These are phyloP conservation scores for Agarophyton chilense DNA, from an alignment of 23 red algal genomes.

Conservation along the genomic window DNA sequence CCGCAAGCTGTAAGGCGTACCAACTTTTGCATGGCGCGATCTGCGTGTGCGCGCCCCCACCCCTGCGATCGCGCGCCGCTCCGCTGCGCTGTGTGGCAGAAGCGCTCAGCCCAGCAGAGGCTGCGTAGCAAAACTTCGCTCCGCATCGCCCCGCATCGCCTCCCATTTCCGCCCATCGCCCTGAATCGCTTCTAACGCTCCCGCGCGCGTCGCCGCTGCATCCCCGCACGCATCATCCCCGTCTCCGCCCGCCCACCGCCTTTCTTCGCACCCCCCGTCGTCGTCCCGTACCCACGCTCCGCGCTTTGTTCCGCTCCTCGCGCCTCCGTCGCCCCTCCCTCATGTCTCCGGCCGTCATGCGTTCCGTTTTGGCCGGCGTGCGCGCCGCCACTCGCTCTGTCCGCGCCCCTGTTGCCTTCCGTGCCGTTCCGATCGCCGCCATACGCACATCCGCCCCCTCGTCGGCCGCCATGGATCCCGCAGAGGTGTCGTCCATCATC, in stretches of 20 bases:
- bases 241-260: not conserved
- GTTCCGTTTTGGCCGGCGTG: conserved; percentile 54
- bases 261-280: not conserved
- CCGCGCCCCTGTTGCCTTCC: conserved; percentile 9
- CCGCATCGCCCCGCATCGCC: no score
- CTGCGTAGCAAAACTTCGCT: no score
- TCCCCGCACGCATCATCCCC: conserved; percentile 8
- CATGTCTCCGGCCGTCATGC: conserved; percentile 47
- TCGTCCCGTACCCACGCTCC: no score
- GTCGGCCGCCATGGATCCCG: conserved; percentile 70
- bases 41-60: conserved; percentile 17
- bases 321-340: not conserved
- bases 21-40: not conserved
- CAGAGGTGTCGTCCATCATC: conserved; percentile 85
- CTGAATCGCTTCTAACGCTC: not conserved
- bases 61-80: conserved; percentile 11
- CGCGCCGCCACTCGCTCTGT: conserved; percentile 27
- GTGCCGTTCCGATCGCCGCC: conserved; percentile 52
- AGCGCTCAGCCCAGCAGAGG: not conserved
- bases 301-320: not conserved
- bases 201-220: not conserved
- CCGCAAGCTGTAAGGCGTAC: not conserved
- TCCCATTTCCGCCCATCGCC: not conserved
- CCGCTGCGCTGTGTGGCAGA: not conserved
- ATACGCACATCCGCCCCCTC: conserved; percentile 44